phyloP scores from a whole-genome alignment of 371 early-diverging fungal genomes.

The Blakeslea trispora region DNA sequence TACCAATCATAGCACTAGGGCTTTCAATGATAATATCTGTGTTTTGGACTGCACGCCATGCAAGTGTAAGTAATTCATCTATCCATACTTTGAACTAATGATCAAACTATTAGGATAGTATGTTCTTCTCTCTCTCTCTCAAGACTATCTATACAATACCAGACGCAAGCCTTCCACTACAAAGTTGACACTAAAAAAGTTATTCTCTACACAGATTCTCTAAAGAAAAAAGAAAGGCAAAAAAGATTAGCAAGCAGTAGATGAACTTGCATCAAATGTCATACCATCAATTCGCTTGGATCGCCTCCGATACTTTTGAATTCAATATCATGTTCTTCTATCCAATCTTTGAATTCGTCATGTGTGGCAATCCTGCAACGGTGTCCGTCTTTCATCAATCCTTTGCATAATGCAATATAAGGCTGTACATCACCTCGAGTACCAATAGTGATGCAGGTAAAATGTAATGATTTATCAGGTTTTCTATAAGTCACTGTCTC shows the following conservation, averaged over 20 bases:
- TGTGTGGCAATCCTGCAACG: constrained; percentile 77
- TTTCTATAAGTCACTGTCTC: constrained; percentile 24
- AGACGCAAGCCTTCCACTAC: constrained; percentile 61
- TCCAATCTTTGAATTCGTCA: constrained; percentile 74
- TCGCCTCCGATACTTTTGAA: constrained; percentile 74
- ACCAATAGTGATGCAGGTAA: constrained; percentile 84
- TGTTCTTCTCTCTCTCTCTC: constrained; percentile 8
- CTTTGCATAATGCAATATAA: constrained; percentile 81
- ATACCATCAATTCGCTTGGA: constrained; percentile 67
- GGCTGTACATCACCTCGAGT: constrained; percentile 89
- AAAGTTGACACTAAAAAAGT: constrained; percentile 75
- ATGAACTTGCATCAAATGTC: no score
- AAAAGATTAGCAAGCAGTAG: no score
- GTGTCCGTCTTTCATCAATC: constrained; percentile 73
- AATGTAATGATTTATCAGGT: constrained; percentile 59
- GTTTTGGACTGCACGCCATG: constrained; percentile 75
- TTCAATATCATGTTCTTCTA: constrained; percentile 76
- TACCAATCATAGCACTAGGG: constrained; percentile 78
- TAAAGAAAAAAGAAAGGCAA: no score
- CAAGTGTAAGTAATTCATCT: constrained; percentile 66
- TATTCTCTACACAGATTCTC: constrained; percentile 78
- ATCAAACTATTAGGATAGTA: neutral
- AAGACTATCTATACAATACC: no score
- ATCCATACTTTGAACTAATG: constrained; percentile 75
- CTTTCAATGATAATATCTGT: constrained; percentile 78